A percentile compares a stretch with the other conserved stretches of the same genome.
Conservation (phyloP, 1,284 basidiomycete genomes). For the Pseudozyma hubeiensis region DNA sequence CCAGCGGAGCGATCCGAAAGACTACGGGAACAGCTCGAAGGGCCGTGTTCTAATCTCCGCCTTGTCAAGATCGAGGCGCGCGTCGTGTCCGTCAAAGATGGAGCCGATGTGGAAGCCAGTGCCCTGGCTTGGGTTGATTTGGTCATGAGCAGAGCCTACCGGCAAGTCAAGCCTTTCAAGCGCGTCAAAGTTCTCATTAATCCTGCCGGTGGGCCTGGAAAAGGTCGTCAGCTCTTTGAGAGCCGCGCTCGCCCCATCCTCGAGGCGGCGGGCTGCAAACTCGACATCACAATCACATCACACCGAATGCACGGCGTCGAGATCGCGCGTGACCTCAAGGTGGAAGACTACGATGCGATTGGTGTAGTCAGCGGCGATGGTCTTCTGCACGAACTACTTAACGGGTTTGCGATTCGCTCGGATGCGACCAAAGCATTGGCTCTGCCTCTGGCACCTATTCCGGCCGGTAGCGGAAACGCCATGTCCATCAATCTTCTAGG, state of each 20-base stretch:
- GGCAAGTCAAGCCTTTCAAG: slow-evolving; percentile 40
- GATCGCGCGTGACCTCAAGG: slow-evolving; percentile 75
- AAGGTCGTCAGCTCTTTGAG: slow-evolving; percentile 76
- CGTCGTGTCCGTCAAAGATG: slow-evolving; percentile 18
- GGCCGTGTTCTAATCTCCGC: slow-evolving; percentile 56
- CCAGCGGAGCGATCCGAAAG: slow-evolving; percentile 20
- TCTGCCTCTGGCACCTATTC: slow-evolving; percentile 85
- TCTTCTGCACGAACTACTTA: slow-evolving; percentile 88
- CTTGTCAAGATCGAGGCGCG: slow-evolving; percentile 61
- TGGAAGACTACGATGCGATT: slow-evolving; percentile 76
- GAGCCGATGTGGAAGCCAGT: slow-evolving; percentile 22
- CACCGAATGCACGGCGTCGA: slow-evolving; percentile 79
- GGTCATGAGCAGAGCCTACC: slow-evolving; percentile 49
- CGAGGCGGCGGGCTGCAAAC: slow-evolving; percentile 77
- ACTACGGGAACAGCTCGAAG: slow-evolving; percentile 49
- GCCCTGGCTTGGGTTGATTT: slow-evolving; percentile 41
- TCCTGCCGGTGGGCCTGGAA: slow-evolving; percentile 86
- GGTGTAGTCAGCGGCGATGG: slow-evolving; percentile 91
- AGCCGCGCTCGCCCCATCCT: slow-evolving; percentile 82
- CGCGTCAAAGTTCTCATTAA: slow-evolving; percentile 78
- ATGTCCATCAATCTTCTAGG: slow-evolving; percentile 78
- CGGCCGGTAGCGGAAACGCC: slow-evolving; percentile 87
- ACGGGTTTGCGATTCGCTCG: slow-evolving; percentile 83
- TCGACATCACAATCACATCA: slow-evolving; percentile 74
- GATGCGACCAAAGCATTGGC: slow-evolving; percentile 78